Base-by-base conservation (phyloP, 1,284 basidiomycete genomes). In the Cutaneotrichosporon arboriforme region DNA sequence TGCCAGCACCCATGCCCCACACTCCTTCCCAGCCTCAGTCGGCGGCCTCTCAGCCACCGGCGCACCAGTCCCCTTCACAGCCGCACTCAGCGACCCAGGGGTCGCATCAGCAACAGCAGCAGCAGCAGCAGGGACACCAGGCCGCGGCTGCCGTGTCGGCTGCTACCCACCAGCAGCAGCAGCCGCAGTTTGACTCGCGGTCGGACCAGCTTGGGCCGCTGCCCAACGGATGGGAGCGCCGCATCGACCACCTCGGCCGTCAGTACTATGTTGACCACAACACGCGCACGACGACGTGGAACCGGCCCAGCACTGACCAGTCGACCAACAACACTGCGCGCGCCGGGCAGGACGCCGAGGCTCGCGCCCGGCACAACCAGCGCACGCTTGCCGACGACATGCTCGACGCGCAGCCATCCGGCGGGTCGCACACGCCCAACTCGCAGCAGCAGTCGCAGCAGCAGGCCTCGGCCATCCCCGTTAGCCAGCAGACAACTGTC, bases 211-310 rank as follows among this genome's bases (percentile, higher is more conserved):
- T 84, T 23, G 82, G 84, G 10, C 83, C 86, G n/a, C 78, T 98
- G 26, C 94, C 94, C 0, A 68, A 77, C 26, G 91, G 91, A 12
- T 98, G 93, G 92, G 96, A 98, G 75, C 84, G 93, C 52, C 84
- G 96, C 42, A 83, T 85, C 46, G 96, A 97, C 73, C 85, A 84
- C 48, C 83, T 91, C 49, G 88, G 87, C 2, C 80, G 96, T 46
- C 84, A 87, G 17, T 98, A 97, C 77, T 96, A 90, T 69, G 89
- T 93, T 51, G 90, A 94, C 68, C 93, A 98, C 75, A 92, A 88
- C 74, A 87, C 87, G 4, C 84, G 93, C 51, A 84, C 86, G 34
- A 97, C 94, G n/a, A 92, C 91, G 8, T 98, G 94, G 94, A 86
- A 85, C 68, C 81, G 87, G 14, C 77, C 79, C 53, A 77, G 75